Base-by-base conservation (phyloP, 1,284 basidiomycete genomes). In the Mycena citricolor region DNA sequence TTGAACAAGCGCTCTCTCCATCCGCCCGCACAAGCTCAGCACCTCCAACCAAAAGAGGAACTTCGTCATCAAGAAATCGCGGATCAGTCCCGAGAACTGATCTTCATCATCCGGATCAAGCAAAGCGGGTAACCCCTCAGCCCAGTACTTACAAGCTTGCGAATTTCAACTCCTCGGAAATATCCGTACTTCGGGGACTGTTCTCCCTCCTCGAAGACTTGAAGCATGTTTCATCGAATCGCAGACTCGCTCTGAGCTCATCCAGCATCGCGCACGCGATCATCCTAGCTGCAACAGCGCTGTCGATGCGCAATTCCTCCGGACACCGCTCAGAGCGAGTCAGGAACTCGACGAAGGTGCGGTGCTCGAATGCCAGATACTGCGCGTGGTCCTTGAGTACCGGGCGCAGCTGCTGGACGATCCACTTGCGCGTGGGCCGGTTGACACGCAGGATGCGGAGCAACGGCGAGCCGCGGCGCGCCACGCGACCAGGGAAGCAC, bases 21-120 rank as follows among this genome's bases (percentile, higher is more conserved):
- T 42, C n/a, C 53, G 30, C n/a, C 51, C 49, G 2, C 55, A 41
- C 8, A 67, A 34, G 31, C 67, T 68, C n/a, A 69, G 51, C 0
- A 61, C 62, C 41, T 70, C 68, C 3, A 70, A 44, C 68, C 68
- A 70, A 40, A 59, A 66, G 3, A 69, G 34, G 13, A 68, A 52
- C 20, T 59, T 51, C 3, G 52, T 42, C 19, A 57, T 25, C 2
- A 67, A 36, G n/a, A 68, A 50, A 3, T 39, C 23, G 22, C 50
- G 41, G 11, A 63, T 39, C 35, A n/a, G 25, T 5, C 16, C 32
- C 11, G 40, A 47, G 23, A 54, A 31, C 4, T 22, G 39, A 25
- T 19, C 35, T 10, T 42, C 42, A 28, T 40, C 26, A 14, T 25
- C 43, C 13, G 34, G 42, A 5, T 67, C n/a, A n/a, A n/a, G n/a